Conservation (phyloP, 2,329 filamentous ascomycete species). For the Aspergillus jensenii region DNA sequence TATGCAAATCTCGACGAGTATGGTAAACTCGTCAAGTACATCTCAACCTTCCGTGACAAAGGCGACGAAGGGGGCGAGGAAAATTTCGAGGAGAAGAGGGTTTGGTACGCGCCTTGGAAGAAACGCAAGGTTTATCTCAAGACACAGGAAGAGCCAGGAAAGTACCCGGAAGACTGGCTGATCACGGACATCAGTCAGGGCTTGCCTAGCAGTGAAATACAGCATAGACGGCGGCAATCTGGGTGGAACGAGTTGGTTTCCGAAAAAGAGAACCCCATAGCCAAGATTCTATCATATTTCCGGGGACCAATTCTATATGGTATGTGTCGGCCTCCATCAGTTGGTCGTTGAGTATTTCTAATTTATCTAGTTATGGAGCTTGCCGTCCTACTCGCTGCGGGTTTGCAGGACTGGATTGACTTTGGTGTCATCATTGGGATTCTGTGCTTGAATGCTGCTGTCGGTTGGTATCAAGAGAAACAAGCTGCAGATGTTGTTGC, state of each 20-base stretch:
- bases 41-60: constrained; percentile 63
- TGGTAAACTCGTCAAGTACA: constrained; percentile 65
- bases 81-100: constrained; percentile 49
- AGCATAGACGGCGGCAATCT: constrained; percentile 60
- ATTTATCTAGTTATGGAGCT: constrained; percentile 63
- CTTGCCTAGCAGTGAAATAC: constrained; percentile 59
- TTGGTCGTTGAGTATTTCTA: constrained; percentile 8
- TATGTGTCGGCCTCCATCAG: constrained; percentile 41
- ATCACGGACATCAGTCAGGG: constrained; percentile 67
- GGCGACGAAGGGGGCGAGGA: constrained; percentile 43
- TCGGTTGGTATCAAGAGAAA: constrained; percentile 81
- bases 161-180: constrained; percentile 66
- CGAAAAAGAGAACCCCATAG: constrained; percentile 74
- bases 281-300: constrained; percentile 74
- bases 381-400: constrained; percentile 70
- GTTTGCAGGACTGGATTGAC: constrained; percentile 73
- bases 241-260: constrained; percentile 74
- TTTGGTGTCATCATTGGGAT: constrained; percentile 78
- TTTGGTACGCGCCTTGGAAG: constrained; percentile 62
- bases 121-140: constrained; percentile 35
- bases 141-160: constrained; percentile 26
- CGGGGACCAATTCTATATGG: constrained; percentile 73
- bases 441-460: constrained; percentile 69
- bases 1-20: constrained; percentile 57
- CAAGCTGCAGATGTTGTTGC: constrained; percentile 76